Evolutionary conservation across 306 rosid genomes (phyloP), one percentile per base, ranked within the genome.

Genomic region (Vigna angularis): DNA sequence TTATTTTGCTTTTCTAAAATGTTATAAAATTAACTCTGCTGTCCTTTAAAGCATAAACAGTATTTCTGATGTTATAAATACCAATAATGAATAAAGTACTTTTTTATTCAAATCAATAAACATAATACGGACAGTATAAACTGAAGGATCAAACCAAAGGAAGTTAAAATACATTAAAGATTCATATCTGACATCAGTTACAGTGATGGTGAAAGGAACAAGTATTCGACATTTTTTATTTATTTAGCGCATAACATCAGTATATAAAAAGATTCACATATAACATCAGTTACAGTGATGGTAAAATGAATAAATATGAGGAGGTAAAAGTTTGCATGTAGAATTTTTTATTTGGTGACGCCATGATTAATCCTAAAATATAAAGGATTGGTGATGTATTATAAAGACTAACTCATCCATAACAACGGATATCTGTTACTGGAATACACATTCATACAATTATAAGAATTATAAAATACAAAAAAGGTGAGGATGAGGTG

Each of bases 211-310:
- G 66, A 61, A 30, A 61, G 66, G 20, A 30, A 14, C 8, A 61
- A 32, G 66, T 62, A 62, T 15, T 16, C 24, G 8, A 0, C 3
- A 6, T 15, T 15, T 63, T 34, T 36, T 30, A 34, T 63, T 63
- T 63, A 12, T 55, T 55, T 55, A 30, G 30, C 9, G 28, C 61
- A 55, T 20, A 55, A 20, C 61, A 55, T 55, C 28, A 32, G 17
- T n/a, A 63, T 61, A 2, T 8, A 20, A 34, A 34, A 9, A 64
- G 49, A 65, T 65, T 65, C 70, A 38, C 38, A 38, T 2, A 65
- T n/a, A 64, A 65, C 50, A 36, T 65, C 48, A 36, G 48, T 36
- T 63, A 62, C 67, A 62, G 67, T 32, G 13, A 63, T 32, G n/a
- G 48, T 34, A 24, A 34, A 63, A n/a, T 56, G 16, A 22, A 3